Conservation (phyloP, 2,329 filamentous ascomycete species). For the Aschersonia sp. region DNA sequence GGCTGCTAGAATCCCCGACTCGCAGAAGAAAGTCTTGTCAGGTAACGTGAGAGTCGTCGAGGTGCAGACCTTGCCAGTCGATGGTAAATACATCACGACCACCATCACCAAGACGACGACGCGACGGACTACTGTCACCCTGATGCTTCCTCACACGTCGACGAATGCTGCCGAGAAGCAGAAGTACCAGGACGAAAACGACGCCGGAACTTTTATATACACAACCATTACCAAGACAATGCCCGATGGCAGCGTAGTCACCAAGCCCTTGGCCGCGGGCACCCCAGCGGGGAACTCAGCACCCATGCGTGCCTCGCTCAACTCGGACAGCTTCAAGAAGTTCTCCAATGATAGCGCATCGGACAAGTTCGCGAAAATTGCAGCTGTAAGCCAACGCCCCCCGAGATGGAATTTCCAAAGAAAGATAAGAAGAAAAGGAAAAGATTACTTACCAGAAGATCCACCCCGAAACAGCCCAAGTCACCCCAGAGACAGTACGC, state of each 20-base stretch:
- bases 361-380: slow-evolving; percentile 1
- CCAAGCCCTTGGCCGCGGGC: neutral
- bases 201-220: neutral
- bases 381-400: neutral
- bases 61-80: slow-evolving; percentile 2
- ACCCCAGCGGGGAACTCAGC: neutral
- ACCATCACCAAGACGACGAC: slow-evolving; percentile 8
- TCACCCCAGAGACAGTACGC: neutral
- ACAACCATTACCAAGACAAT: neutral
- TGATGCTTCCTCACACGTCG: slow-evolving; percentile 5
- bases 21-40: neutral
- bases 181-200: slow-evolving; percentile 1
- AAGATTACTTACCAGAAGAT: neutral
- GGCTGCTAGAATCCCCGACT: neutral
- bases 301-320: neutral
- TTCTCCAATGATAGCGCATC: neutral
- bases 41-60: neutral
- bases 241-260: neutral
- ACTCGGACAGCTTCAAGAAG: neutral
- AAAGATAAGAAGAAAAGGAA: neutral
- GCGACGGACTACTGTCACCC: slow-evolving; percentile 4
- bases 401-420: too few relatives aligned
- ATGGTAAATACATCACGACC: slow-evolving; percentile 9
- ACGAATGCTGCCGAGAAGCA: neutral
- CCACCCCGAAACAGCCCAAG: neutral